Evolutionary conservation across 192 early-diverging fungal genomes (phyloP), one percentile per base, ranked within the genome.

Genomic region (Coemansia sp.): DNA sequence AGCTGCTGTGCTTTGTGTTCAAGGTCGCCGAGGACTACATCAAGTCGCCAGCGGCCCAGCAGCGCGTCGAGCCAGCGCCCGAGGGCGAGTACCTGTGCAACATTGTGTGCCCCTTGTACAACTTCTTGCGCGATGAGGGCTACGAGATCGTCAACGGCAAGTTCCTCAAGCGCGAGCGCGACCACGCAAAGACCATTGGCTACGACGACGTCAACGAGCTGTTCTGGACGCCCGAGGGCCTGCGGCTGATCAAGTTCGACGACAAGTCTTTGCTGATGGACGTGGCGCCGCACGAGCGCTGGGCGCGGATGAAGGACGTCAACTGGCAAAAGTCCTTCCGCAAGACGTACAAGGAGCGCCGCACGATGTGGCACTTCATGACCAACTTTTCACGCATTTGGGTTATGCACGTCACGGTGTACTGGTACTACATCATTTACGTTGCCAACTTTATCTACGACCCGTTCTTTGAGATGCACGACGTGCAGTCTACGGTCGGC

Each of bases 121-220:
- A 74, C 39, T 92, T 88, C 67, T 87, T 92, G 69, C 88, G 90
- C 21, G 88, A 92, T 66, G 90, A 93, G 77, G 78, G 82, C 28
- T 94, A 92, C 75, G 89, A 90, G 72, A 64, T 90, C 21, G 76
- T 86, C 46, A 86, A 87, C 47, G 89, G 90, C 52, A 89, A 87
- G 55, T 91, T 86, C 65, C 86, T 91, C 28, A 91, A 89, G 76
- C 86, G 88, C 68, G 91, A 93, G 84, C 84, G 88, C 67, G 93
- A 93, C 64, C 93, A 94, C 72, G 82, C 86, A 17, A 74, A 81
- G 28, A 89, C 86, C 10, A 90, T 94, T 53, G 91, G 93, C 8
- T 93, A 94, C 65, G 93, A 92, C 73, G 91, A 93, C 62, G 86
- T 94, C 66, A 95, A 95, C 74, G 91, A 95, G 68, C 72, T 90